Evolutionary conservation across 805 yeast genomes (phyloP).

Genomic region (Candida caryicola): DNA sequence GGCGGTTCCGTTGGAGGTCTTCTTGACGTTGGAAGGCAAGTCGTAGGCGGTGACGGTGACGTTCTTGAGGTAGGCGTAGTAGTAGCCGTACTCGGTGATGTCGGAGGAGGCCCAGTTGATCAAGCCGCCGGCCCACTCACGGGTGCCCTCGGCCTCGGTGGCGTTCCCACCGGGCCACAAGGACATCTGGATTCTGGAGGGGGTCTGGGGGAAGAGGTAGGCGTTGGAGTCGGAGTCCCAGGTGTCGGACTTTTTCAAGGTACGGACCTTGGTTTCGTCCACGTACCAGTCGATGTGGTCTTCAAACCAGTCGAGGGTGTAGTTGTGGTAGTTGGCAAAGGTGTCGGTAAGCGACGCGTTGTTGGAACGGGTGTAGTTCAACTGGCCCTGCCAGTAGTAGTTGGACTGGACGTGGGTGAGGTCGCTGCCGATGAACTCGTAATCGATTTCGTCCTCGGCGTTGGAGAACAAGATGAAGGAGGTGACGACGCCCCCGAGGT

Average conservation of each 20-base stretch:
- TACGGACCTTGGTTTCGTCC: constrained; percentile 67
- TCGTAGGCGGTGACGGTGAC: constrained; percentile 68
- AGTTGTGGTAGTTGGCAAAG: constrained; percentile 66
- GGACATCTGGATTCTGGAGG: constrained; percentile 68
- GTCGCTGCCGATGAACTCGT: constrained; percentile 78
- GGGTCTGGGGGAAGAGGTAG: constrained; percentile 69
- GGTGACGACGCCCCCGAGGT: constrained; percentile 74
- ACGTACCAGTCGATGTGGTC: constrained; percentile 68
- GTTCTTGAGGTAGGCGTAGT: constrained; percentile 60
- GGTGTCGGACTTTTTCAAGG: constrained; percentile 58
- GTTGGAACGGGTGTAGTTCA: constrained; percentile 61
- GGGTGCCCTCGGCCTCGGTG: constrained; percentile 56
- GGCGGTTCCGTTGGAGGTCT: constrained; percentile 50
- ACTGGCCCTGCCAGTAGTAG: constrained; percentile 72
- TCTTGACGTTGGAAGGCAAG: constrained; percentile 56
- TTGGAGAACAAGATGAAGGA: constrained; percentile 80
- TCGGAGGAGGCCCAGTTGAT: constrained; percentile 81
- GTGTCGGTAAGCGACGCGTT: constrained; percentile 50
- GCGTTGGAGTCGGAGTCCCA: constrained; percentile 58
- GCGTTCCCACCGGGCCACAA: constrained; percentile 76
- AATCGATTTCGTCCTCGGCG: constrained; percentile 88
- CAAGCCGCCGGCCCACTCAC: constrained; percentile 85
- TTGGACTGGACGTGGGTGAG: constrained; percentile 69
- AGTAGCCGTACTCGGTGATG: constrained; percentile 75
- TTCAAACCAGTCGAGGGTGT: constrained; percentile 79